Evolutionary conservation across 2,329 filamentous ascomycete genomes (phyloP), one percentile per base, ranked within the genome.

Genomic region (Botryotinia convoluta): DNA sequence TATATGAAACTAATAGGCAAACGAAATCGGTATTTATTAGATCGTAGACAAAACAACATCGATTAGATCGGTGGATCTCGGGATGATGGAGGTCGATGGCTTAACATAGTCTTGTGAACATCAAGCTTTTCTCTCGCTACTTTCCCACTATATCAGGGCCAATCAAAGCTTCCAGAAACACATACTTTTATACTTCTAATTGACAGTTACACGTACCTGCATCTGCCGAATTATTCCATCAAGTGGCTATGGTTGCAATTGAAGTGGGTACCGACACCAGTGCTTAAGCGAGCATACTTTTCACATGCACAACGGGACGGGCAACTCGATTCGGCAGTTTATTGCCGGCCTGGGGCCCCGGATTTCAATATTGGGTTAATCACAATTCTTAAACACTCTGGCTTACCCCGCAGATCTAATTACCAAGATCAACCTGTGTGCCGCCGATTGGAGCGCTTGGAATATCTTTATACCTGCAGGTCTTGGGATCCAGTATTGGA

Each of bases 371-470:
- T 68, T 68, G 16, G 51, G 37, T 39, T 29, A 54, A 39, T 18
- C 37, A 32, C 14, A 10, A 10, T 26, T 22, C 12, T 7, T 39
- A 18, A 54, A 20, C 18, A 16, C 45, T 37, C 45, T 48, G 29
- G 39, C 3, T 32, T 45, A 68, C 64, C 64, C 64, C 64, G 45
- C 44, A 54, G 16, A 68, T 54, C 16, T 22, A 29, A 22, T 39
- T 42, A 22, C 35, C 35, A 57, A 69, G 35, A 57, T 42, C 45
- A 68, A 51, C 10, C 32, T 69, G 12, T 20, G 26, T 42, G 8
- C 20, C 26, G n/a, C 35, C 35, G 26, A 69, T 69, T 69, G 65
- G 65, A 22, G 51, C 65, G 65, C 65, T 12, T 69, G 45, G 48
- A 22, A 69, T 6, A 54, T 22, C 45, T 54, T 12, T 35, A 48